Evolutionary conservation across 2,329 filamentous ascomycete genomes (phyloP).

Genomic region (Xylariaceae sp.): DNA sequence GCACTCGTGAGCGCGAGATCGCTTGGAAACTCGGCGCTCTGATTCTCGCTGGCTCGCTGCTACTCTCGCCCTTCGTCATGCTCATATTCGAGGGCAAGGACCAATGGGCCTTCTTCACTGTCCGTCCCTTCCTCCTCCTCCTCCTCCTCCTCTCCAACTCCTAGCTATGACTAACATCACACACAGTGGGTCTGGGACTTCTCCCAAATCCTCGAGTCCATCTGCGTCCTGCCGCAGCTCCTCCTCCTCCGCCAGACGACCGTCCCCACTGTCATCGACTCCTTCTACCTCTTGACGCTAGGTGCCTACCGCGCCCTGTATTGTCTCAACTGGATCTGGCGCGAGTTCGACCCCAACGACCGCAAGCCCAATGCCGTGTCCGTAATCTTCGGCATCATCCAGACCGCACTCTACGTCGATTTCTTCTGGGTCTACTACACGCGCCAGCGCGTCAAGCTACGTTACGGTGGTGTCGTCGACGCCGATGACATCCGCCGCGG

Average conservation of each 20-base stretch:
- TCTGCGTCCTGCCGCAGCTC: slow-evolving; percentile 86
- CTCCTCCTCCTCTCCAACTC: not conserved
- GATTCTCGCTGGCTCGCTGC: slow-evolving; percentile 60
- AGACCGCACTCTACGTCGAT: slow-evolving; percentile 86
- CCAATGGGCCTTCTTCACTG: slow-evolving; percentile 46
- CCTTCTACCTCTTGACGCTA: slow-evolving; percentile 86
- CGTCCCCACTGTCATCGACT: slow-evolving; percentile 92
- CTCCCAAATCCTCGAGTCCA: slow-evolving; percentile 85
- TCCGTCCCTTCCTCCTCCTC: slow-evolving; percentile 29
- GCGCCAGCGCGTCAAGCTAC: slow-evolving; percentile 87
- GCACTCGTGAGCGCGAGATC: slow-evolving; percentile 84
- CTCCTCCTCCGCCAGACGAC: slow-evolving; percentile 90
- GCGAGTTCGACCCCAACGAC: slow-evolving; percentile 56
- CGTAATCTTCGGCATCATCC: slow-evolving; percentile 81
- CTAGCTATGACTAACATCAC: slow-evolving; percentile 1
- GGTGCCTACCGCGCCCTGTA: slow-evolving; percentile 87
- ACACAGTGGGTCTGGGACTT: slow-evolving; percentile 76
- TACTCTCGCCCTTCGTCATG: slow-evolving; percentile 69
- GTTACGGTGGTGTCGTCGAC: slow-evolving; percentile 83
- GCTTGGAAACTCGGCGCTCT: slow-evolving; percentile 86
- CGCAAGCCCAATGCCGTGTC: slow-evolving; percentile 64
- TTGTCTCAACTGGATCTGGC: slow-evolving; percentile 84
- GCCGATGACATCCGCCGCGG: slow-evolving; percentile 81
- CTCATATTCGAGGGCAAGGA: slow-evolving; percentile 55
- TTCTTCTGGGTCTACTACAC: slow-evolving; percentile 98